These are phyloP conservation scores for Incumbomyces lentus DNA, from an alignment of 2,329 filamentous ascomycete genomes.

Conservation along the genomic window DNA sequence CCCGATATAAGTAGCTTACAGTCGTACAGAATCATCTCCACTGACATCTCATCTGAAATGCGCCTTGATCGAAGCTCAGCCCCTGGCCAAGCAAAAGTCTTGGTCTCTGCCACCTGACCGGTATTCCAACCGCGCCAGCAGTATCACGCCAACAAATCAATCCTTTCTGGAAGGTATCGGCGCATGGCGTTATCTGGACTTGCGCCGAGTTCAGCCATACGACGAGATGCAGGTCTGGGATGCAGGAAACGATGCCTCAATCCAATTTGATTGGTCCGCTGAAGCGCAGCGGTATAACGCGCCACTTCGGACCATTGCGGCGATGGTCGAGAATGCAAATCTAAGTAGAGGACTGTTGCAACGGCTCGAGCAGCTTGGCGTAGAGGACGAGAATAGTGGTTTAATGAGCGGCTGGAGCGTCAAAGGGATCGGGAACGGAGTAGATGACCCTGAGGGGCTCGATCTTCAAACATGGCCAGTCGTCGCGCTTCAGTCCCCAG, in stretches of 20 bases:
- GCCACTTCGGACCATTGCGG: slow-evolving; percentile 60
- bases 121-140: slow-evolving; percentile 93
- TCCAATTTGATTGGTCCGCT: slow-evolving; percentile 71
- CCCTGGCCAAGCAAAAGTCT: slow-evolving; percentile 57
- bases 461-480: slow-evolving; percentile 85
- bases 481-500: slow-evolving; percentile 53
- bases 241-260: slow-evolving; percentile 73
- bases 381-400: slow-evolving; percentile 36
- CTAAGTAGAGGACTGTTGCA: slow-evolving; percentile 67
- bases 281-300: slow-evolving; percentile 27
- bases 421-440: slow-evolving; percentile 65
- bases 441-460: slow-evolving; percentile 52
- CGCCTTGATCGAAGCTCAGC: slow-evolving; percentile 82
- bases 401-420: slow-evolving; percentile 70
- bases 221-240: slow-evolving; percentile 99
- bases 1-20: background rate
- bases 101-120: slow-evolving; percentile 57
- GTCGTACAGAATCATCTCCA: slow-evolving; percentile 57
- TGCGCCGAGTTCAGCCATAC: slow-evolving; percentile 69
- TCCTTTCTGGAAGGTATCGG: slow-evolving; percentile 72
- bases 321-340: slow-evolving; percentile 94
- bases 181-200: slow-evolving; percentile 68
- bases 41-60: slow-evolving; percentile 67
- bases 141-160: slow-evolving; percentile 80
- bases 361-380: slow-evolving; percentile 54